Evolutionary conservation across 1,284 basidiomycete genomes (phyloP), one percentile per base, ranked within the genome.

Genomic region (Xerocomus nothofagi): DNA sequence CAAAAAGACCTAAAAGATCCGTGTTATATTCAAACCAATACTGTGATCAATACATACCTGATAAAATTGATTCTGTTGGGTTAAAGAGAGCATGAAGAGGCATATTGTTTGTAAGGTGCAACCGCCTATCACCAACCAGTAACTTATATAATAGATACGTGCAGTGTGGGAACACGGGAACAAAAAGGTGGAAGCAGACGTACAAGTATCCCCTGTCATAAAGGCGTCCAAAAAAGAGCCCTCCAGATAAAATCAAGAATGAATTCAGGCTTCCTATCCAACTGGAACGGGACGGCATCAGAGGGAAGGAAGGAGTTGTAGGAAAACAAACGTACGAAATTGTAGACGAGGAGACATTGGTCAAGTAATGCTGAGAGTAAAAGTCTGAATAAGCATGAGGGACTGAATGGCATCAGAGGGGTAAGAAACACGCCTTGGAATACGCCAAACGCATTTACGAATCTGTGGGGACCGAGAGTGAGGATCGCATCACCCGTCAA

Each of bases 181-280:
- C 2, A 23, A 29, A 21, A 29, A 24, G 9, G 11, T 1, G 12
- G 47, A 29, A 33, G n/a, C 36, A 18, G 15, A 53, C 69, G 5
- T 45, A 70, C 68, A 73, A 67, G 47, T 67, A 57, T 15, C 71
- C 66, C 17, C 47, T 57, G 50, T 73, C 72, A 46, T 63, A 67
- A n/a, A 74, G 53, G 0, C 60, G 61, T 2, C 72, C 73, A 21
- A 65, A 61, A 32, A 71, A 50, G 9, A 74, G 55, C 0, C 71
- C 72, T 8, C 60, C 60, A 1, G 66, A 61, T 18, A 76, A 65
- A 14, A 73, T 62, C 17, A 77, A 53, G 51, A 71, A 74, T 18
- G 71, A 64, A 54, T 71, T 76, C 10, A 73, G 58, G 24, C 77
- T 75, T 31, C 79, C 79, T 53, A 81, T 77, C 79, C 79, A 81